Evolutionary conservation across 2,329 filamentous ascomycete species (phyloP).

Genomic region (Colletotrichum sp.): DNA sequence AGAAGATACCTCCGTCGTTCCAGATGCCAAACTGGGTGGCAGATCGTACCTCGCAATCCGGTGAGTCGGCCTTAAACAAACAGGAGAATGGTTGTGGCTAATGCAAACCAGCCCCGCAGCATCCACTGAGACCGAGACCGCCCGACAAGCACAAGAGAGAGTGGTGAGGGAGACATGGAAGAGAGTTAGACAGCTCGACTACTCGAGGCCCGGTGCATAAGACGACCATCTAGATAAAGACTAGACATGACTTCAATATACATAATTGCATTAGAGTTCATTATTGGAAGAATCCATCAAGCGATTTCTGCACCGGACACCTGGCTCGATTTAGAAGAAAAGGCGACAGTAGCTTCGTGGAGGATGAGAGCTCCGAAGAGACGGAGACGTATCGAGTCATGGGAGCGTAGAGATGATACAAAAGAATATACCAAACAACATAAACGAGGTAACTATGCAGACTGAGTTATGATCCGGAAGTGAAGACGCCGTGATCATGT

Average conservation of each 20-base stretch:
- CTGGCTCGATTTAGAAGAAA: neutral
- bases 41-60: slow-evolving; percentile 74
- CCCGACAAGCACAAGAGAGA: slow-evolving; percentile 70
- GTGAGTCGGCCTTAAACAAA: slow-evolving; percentile 36
- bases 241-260: neutral
- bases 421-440: neutral
- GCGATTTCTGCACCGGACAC: neutral
- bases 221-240: neutral
- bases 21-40: slow-evolving; percentile 67
- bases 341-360: neutral
- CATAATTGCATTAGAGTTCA: neutral
- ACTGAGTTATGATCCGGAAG: neutral
- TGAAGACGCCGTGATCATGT: neutral
- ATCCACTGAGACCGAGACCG: slow-evolving; percentile 64
- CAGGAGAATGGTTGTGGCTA: neutral
- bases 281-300: neutral
- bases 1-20: slow-evolving; percentile 58
- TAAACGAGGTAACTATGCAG: neutral
- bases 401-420: neutral
- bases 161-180: slow-evolving; percentile 77
- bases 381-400: neutral
- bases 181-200: slow-evolving; percentile 70
- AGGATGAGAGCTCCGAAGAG: neutral
- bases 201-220: slow-evolving; percentile 66
- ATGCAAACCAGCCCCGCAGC: slow-evolving; percentile 62